Conservation (phyloP, 2,329 filamentous ascomycete genomes). For the Monosporascus sp. region DNA sequence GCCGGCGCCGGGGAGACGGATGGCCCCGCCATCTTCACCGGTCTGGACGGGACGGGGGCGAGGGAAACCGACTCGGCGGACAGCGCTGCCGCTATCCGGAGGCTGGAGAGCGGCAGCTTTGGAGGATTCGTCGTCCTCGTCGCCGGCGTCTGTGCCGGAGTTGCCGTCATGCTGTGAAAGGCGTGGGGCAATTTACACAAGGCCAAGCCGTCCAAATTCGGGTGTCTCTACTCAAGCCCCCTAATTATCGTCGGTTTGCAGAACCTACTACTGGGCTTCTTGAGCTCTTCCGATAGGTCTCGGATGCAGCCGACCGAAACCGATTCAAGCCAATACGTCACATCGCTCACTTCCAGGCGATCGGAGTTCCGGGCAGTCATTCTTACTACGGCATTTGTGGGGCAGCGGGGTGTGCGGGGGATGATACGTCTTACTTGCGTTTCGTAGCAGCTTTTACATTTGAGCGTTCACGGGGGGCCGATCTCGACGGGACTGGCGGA, state of each 20-base stretch:
- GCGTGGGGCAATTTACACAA: background rate
- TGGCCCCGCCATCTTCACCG: slow-evolving; percentile 32
- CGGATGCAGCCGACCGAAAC: slow-evolving; percentile 1
- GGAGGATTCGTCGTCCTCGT: slow-evolving; percentile 34
- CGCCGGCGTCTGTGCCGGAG: slow-evolving; percentile 33
- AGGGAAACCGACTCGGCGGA: slow-evolving; percentile 2
- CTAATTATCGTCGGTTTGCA: background rate
- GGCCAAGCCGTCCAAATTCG: background rate
- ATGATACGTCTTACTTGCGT: background rate
- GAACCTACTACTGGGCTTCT: background rate
- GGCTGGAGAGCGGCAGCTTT: slow-evolving; percentile 27
- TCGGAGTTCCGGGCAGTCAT: background rate
- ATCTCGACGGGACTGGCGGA: too few relatives aligned
- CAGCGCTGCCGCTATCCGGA: slow-evolving; percentile 4
- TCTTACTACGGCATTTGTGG: background rate
- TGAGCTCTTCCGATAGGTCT: slow-evolving; percentile 2
- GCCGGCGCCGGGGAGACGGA: slow-evolving; percentile 30
- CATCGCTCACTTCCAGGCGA: background rate
- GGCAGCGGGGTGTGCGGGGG: background rate
- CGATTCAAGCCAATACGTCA: background rate
- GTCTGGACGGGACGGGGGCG: slow-evolving; percentile 20
- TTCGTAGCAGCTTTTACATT: background rate
- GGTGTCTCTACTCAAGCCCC: background rate
- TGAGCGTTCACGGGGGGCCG: too few relatives aligned
- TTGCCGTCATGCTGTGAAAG: slow-evolving; percentile 31